Evolutionary conservation across 768 basidiomycete genomes (phyloP).

Genomic region (Holtermanniella nyarrowii): DNA sequence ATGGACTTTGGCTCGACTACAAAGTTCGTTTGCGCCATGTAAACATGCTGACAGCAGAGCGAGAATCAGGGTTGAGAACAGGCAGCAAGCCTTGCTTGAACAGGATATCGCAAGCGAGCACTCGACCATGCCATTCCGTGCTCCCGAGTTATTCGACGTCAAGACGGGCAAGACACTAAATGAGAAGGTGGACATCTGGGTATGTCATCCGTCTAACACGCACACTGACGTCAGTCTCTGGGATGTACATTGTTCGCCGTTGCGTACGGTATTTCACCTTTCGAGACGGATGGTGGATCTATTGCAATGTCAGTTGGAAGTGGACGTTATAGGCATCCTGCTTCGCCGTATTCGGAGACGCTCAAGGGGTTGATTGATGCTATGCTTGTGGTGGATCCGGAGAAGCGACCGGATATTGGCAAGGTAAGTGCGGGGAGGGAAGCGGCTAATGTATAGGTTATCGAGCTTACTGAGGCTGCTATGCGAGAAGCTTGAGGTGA

Average conservation of each 20-base stretch:
- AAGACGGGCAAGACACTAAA: slow-evolving; percentile 78
- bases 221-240: slow-evolving; percentile 57
- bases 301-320: slow-evolving; percentile 96
- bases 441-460: slow-evolving; percentile 46
- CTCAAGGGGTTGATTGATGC: slow-evolving; percentile 59
- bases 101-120: slow-evolving; percentile 94
- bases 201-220: slow-evolving; percentile 42
- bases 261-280: slow-evolving; percentile 90
- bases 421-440: slow-evolving; percentile 10
- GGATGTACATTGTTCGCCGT: slow-evolving; percentile 92
- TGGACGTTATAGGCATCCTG: slow-evolving; percentile 81
- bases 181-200: slow-evolving; percentile 96
- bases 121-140: slow-evolving; percentile 96
- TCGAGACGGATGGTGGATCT: slow-evolving; percentile 93
- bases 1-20: slow-evolving; percentile 96
- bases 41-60: slow-evolving; percentile 44
- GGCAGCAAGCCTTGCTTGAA: slow-evolving; percentile 65
- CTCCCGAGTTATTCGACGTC: slow-evolving; percentile 94
- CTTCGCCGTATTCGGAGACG: slow-evolving; percentile 44
- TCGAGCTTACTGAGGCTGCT: slow-evolving; percentile 24
- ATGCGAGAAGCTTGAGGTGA: too few species aligned
- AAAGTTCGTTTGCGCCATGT: slow-evolving; percentile 42
- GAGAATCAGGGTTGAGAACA: slow-evolving; percentile 64
- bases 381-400: slow-evolving; percentile 74
- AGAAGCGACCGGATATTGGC: slow-evolving; percentile 74